A percentile compares a stretch with the other conserved stretches of the same genome.
phyloP scores from a whole-genome alignment of 129 eudicot species.

The Calendula officinalis region DNA sequence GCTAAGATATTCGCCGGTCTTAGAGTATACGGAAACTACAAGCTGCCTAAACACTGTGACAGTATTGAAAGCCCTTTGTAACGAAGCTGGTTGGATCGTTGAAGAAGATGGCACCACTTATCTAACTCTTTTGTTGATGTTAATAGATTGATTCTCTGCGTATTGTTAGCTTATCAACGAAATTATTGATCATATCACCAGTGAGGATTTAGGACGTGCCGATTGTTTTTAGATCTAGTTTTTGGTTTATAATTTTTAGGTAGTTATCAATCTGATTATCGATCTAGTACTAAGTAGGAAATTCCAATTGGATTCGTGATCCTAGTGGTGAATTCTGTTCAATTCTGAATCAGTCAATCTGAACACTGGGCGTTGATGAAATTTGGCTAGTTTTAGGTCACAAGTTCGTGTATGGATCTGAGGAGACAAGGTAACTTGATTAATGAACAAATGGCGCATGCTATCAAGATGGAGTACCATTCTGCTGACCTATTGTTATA shows the following conservation, averaged over 20 bases:
- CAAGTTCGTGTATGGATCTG: slow-evolving; percentile 15
- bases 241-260: slow-evolving; percentile 3
- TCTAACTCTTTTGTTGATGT: neutral
- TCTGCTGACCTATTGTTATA: slow-evolving; percentile 1
- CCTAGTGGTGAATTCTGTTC: neutral
- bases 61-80: slow-evolving; percentile 84
- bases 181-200: no score
- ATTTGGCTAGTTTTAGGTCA: slow-evolving; percentile 3
- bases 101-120: slow-evolving; percentile 98
- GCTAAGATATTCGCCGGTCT: slow-evolving; percentile 94
- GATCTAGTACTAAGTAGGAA: slow-evolving; percentile 15
- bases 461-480: slow-evolving; percentile 14
- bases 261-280: slow-evolving; percentile 5
- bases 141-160: neutral
- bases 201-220: neutral
- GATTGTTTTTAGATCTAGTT: slow-evolving; percentile 11
- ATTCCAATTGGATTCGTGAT: slow-evolving; percentile 18
- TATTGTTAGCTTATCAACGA: neutral
- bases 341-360: slow-evolving; percentile 5
- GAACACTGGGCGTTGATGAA: slow-evolving; percentile 6
- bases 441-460: slow-evolving; percentile 34
- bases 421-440: slow-evolving; percentile 30
- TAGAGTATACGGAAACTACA: slow-evolving; percentile 77
- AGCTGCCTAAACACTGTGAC: slow-evolving; percentile 95
- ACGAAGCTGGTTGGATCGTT: slow-evolving; percentile 97